Percentiles rank a stretch among this genome's conserved stretches.
Conservation (phyloP, 495 filamentous ascomycete genomes). For the Aspergillus haitiensis region DNA sequence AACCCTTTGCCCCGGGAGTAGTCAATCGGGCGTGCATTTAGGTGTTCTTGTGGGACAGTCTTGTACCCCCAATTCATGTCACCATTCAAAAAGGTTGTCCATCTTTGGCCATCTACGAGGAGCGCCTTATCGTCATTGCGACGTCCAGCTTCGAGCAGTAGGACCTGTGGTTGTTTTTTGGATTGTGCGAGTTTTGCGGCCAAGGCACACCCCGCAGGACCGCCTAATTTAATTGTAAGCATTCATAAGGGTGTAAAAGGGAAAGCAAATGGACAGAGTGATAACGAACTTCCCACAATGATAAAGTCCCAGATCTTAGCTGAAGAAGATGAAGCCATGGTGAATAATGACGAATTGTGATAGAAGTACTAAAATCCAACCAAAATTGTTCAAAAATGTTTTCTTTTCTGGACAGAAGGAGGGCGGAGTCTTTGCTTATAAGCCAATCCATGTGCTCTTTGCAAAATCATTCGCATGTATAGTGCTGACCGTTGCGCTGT, state of each 20-base stretch:
- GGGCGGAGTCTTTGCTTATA: too few species aligned
- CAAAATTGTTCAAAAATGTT: too few species aligned
- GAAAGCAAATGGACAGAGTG: neutral
- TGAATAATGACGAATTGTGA: too few species aligned
- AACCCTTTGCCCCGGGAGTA: slow-evolving; percentile 63
- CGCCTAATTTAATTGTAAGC: slow-evolving; percentile 40
- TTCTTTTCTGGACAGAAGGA: too few species aligned
- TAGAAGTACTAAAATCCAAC: too few species aligned
- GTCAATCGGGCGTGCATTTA: slow-evolving; percentile 51
- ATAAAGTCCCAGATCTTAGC: slow-evolving; percentile 11
- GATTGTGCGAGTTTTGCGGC: slow-evolving; percentile 50
- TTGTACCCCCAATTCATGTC: slow-evolving; percentile 62
- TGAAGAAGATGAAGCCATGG: too few species aligned
- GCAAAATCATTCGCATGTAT: too few species aligned
- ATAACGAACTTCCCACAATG: slow-evolving; percentile 8
- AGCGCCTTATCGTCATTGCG: slow-evolving; percentile 47
- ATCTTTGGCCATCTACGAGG: slow-evolving; percentile 54
- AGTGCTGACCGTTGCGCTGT: too few species aligned
- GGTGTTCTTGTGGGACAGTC: slow-evolving; percentile 54
- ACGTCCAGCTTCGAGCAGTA: slow-evolving; percentile 60
- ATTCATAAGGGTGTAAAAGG: neutral
- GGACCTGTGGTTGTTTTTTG: slow-evolving; percentile 45
- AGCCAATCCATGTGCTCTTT: too few species aligned
- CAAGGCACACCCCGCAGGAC: slow-evolving; percentile 54
- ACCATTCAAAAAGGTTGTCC: slow-evolving; percentile 46